These are phyloP conservation scores for Aspergillus tamarii DNA, from an alignment of 2,329 filamentous ascomycete species.

Conservation along the genomic window DNA sequence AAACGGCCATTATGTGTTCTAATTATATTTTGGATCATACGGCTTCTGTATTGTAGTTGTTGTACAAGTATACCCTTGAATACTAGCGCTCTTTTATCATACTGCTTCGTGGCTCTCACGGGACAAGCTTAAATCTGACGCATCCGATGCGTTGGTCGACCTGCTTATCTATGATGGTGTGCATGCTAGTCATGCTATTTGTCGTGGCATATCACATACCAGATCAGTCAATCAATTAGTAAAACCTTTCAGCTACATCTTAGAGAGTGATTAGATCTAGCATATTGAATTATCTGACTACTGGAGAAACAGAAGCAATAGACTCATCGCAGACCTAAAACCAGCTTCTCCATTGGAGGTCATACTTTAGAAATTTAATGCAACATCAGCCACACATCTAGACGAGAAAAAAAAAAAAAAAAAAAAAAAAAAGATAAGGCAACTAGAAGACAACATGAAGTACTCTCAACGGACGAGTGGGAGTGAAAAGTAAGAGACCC, in stretches of 20 bases:
- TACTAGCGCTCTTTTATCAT: slow-evolving; percentile 13
- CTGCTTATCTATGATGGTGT: neutral
- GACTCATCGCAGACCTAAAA: neutral
- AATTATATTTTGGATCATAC: slow-evolving; percentile 11
- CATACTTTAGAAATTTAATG: neutral
- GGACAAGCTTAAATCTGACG: neutral
- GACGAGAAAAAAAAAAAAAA: neutral
- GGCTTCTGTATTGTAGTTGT: slow-evolving; percentile 26
- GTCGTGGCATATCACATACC: neutral
- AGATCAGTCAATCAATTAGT: neutral
- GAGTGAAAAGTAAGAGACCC: neutral
- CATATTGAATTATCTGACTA: neutral
- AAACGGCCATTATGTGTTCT: slow-evolving; percentile 1
- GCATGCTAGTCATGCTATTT: neutral
- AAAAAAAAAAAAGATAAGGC: neutral
- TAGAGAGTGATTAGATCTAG: neutral
- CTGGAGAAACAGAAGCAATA: neutral
- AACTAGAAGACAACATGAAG: neutral
- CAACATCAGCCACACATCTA: neutral
- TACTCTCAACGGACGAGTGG: neutral
- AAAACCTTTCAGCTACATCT: neutral
- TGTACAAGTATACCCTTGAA: slow-evolving; percentile 36
- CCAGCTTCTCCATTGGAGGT: neutral
- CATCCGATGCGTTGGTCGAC: neutral
- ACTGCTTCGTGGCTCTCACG: neutral